Base-by-base conservation (phyloP, 1,139 yeast genomes). In the Spathaspora jeffriesii region DNA sequence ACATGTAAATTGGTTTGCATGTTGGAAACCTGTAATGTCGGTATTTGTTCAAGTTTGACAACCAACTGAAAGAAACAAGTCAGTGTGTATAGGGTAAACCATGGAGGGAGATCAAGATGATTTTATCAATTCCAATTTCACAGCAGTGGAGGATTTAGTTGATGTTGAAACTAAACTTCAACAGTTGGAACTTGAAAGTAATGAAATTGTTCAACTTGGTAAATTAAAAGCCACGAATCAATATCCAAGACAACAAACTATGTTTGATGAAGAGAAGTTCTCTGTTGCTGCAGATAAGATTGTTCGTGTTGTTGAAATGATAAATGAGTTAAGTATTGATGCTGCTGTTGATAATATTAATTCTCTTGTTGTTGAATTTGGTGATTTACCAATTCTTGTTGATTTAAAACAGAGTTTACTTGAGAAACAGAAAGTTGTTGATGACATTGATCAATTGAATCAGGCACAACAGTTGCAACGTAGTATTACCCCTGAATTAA, bases 61-160 rank as follows among this genome's bases (percentile, higher is more conserved):
- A 13, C 32, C 4, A 30, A 30, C 13, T 13, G 11, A 4, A 3
- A 25, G 10, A 10, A 25, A 13, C 10, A 25, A 25, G 10, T 10
- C 9, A 5, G 3, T 13, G 11, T 10, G 28, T 4, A 13, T 25
- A 25, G 10, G 28, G 9, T 6, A 13, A 25, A 25, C 4, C 17
- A 34, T 34, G 22, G 17, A 25, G n/a, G n/a, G n/a, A 15, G 45
- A 49, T 50, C 46, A 44, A 13, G 45, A 64, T 61, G 67, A 67
- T 37, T 62, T 57, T 50, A 56, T 71, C 40, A 70, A 71, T 53
- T 54, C 59, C 15, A 59, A 58, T 45, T 60, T 68, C 46, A 54
- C 67, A 10, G 55, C 65, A 2, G 38, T 70, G 10, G 60, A 53
- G 11, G 76, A 70, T 50, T 57, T 71, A 47, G 55, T 50, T 8